These are phyloP conservation scores for Porodaedalea pini DNA, from an alignment of 1,284 basidiomycete species.

Conservation along the genomic window DNA sequence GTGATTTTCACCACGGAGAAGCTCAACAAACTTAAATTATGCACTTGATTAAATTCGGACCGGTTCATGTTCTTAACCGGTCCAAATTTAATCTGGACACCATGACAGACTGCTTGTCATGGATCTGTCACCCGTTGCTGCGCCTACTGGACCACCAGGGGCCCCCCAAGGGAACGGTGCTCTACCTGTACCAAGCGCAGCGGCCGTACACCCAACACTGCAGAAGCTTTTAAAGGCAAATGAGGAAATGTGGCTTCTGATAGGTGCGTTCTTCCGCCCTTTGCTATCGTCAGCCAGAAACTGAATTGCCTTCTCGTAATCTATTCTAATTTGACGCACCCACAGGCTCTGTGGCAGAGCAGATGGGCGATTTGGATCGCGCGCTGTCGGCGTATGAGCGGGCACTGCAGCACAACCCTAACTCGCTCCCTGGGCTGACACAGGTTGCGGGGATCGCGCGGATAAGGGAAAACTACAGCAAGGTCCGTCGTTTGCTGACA, in stretches of 20 bases:
- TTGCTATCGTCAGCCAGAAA: not conserved
- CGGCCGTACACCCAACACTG: constrained; percentile 40
- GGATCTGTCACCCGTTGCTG: constrained; percentile 46
- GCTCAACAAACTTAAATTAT: too few relatives aligned
- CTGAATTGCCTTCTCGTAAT: not conserved
- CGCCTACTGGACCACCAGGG: constrained; percentile 27
- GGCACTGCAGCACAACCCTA: constrained; percentile 88
- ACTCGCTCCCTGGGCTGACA: constrained; percentile 82
- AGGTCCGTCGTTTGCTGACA: constrained; percentile 46
- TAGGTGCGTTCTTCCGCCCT: constrained; percentile 52
- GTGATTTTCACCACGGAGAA: too few relatives aligned
- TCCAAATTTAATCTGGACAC: too few relatives aligned
- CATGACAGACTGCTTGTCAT: too few relatives aligned
- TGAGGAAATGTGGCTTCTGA: constrained; percentile 90
- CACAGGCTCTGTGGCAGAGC: constrained; percentile 85
- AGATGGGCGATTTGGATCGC: constrained; percentile 86
- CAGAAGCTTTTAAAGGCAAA: constrained; percentile 80
- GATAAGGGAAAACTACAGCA: constrained; percentile 84
- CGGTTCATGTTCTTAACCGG: too few relatives aligned
- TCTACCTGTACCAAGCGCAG: not conserved
- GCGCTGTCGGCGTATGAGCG: constrained; percentile 89
- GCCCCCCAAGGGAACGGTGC: constrained; percentile 1
- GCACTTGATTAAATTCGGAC: too few relatives aligned
- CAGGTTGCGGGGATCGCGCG: constrained; percentile 88
- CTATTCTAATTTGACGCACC: not conserved